Conservation (phyloP, 2,329 filamentous ascomycete genomes). For the Exophiala phaeomuriformis region DNA sequence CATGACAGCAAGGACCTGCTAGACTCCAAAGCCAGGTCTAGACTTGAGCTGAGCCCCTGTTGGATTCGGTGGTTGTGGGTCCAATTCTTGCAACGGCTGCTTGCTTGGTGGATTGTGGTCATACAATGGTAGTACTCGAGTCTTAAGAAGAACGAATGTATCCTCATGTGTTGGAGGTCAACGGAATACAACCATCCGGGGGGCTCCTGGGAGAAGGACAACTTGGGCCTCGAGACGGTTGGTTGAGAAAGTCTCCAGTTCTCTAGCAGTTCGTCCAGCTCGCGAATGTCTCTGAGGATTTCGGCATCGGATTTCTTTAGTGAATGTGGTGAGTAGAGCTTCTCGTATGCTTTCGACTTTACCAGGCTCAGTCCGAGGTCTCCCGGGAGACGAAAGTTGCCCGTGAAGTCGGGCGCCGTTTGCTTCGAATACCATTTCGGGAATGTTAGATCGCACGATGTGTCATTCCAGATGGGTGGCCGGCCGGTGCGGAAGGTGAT, state of each 20-base stretch:
- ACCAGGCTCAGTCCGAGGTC: conserved; percentile 47
- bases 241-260: conserved; percentile 48
- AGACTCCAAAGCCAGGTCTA: conserved; percentile 49
- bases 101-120: conserved; percentile 50
- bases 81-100: conserved; percentile 45
- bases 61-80: conserved; percentile 33
- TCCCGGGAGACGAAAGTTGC: conserved; percentile 36
- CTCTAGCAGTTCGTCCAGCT: conserved; percentile 52
- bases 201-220: conserved; percentile 38
- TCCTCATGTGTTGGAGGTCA: conserved; percentile 32
- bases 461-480: conserved; percentile 45
- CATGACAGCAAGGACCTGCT: conserved; percentile 50
- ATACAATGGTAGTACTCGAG: conserved; percentile 52
- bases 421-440: conserved; percentile 38
- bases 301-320: conserved; percentile 49
- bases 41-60: conserved; percentile 47
- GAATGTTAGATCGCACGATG: conserved; percentile 48
- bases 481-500: conserved; percentile 48
- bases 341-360: conserved; percentile 45
- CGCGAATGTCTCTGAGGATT: conserved; percentile 48
- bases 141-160: conserved; percentile 45
- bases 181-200: conserved; percentile 7
- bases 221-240: conserved; percentile 39
- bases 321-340: conserved; percentile 46
- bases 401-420: conserved; percentile 27